Conservation (phyloP, 495 filamentous ascomycete genomes). For the Lentithecium fluviatile region DNA sequence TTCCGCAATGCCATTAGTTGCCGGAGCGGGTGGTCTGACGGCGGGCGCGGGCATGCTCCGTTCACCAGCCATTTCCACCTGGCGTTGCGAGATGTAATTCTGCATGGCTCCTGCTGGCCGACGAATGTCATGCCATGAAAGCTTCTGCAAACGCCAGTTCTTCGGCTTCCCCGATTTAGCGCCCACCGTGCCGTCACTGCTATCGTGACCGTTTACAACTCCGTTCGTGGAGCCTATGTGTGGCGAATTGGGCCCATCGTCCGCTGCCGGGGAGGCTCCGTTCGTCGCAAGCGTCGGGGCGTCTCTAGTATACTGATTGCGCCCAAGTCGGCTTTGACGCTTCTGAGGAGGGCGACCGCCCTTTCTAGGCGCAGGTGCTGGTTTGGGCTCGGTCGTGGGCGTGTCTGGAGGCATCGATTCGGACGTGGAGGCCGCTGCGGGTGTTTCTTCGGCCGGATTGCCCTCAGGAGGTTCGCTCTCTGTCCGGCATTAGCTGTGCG, state of each 20-base stretch:
- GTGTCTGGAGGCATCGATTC: constrained; percentile 28
- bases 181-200: constrained; percentile 34
- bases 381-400: constrained; percentile 26
- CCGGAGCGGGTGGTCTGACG: constrained; percentile 11
- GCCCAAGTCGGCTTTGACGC: constrained; percentile 66
- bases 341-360: constrained; percentile 63
- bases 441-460: constrained; percentile 31
- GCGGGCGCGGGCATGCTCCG: constrained; percentile 32
- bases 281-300: constrained; percentile 49
- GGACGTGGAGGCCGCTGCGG: constrained; percentile 17
- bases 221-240: constrained; percentile 28
- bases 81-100: constrained; percentile 86
- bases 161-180: constrained; percentile 42
- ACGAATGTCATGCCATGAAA: constrained; percentile 91
- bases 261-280: constrained; percentile 49
- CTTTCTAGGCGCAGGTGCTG: constrained; percentile 56
- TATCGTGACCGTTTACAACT: constrained; percentile 34
- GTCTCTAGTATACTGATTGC: constrained; percentile 85
- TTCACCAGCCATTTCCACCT: constrained; percentile 79
- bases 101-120: constrained; percentile 77
- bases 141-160: constrained; percentile 59
- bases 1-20: constrained; percentile 40
- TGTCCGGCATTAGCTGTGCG: constrained; percentile 14
- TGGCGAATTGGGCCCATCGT: constrained; percentile 44
- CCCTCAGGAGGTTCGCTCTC: constrained; percentile 21